Conservation (phyloP, 768 basidiomycete genomes). For the Leccinum rimulosum region DNA sequence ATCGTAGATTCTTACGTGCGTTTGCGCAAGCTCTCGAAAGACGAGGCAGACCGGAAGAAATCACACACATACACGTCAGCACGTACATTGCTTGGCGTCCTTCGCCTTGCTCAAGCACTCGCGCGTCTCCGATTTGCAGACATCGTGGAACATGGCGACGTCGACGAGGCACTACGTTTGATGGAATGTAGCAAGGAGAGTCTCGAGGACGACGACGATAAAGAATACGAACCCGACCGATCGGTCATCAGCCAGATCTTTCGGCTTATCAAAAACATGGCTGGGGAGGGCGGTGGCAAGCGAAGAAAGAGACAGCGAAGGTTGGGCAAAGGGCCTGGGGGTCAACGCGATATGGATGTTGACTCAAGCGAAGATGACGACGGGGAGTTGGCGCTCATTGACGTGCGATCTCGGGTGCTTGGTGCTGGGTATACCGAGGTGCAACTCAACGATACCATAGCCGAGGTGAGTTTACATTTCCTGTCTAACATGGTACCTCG, state of each 20-base stretch:
- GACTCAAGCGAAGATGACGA: constrained; percentile 69
- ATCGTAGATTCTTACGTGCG: constrained; percentile 95
- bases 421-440: constrained; percentile 89
- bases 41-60: constrained; percentile 85
- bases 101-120: constrained; percentile 92
- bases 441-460: constrained; percentile 83
- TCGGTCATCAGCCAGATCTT: constrained; percentile 84
- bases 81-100: constrained; percentile 89
- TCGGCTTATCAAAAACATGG: constrained; percentile 89
- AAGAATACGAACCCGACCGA: constrained; percentile 68
- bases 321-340: constrained; percentile 65
- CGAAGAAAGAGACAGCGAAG: constrained; percentile 46
- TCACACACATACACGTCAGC: constrained; percentile 94
- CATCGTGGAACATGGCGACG: constrained; percentile 78
- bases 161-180: constrained; percentile 93
- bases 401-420: constrained; percentile 82
- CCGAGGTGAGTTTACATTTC: constrained; percentile 52
- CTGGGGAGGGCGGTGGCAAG: constrained; percentile 40
- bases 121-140: constrained; percentile 87
- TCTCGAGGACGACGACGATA: constrained; percentile 75
- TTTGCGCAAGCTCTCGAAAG: constrained; percentile 88
- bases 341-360: constrained; percentile 67
- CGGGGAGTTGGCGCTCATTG: constrained; percentile 77
- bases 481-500: background rate
- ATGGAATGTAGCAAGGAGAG: constrained; percentile 98